Percentiles rank a stretch among this genome's conserved stretches.
Conservation (phyloP, 305 asterid genomes). For the Lippia alba region DNA sequence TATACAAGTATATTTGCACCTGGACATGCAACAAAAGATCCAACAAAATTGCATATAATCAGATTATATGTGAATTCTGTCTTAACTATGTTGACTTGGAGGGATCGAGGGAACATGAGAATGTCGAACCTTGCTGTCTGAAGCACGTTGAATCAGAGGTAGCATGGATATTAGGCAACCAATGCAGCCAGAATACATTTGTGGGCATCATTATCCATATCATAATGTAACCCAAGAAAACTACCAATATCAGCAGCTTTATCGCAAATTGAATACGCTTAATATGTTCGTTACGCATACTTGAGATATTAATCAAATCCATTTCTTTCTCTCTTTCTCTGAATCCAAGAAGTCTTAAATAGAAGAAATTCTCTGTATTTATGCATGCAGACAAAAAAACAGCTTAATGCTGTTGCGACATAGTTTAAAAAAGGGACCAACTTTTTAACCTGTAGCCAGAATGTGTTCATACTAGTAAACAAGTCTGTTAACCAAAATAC, state of each 20-base stretch:
- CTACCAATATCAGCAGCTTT: constrained; percentile 42
- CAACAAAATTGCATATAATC: background rate
- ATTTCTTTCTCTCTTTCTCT: constrained; percentile 9
- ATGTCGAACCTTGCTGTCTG: constrained; percentile 56
- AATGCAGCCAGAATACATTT: constrained; percentile 51
- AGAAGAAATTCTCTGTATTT: background rate
- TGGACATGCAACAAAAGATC: constrained; percentile 24
- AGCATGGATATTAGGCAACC: constrained; percentile 49
- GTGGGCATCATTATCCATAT: constrained; percentile 76
- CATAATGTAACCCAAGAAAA: constrained; percentile 52
- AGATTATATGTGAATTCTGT: constrained; percentile 6
- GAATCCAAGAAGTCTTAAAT: constrained; percentile 4
- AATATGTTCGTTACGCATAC: constrained; percentile 20
- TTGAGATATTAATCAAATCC: constrained; percentile 22
- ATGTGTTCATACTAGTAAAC: constrained; percentile 4
- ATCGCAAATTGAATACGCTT: constrained; percentile 40
- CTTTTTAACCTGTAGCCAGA: constrained; percentile 27
- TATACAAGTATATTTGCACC: constrained; percentile 54
- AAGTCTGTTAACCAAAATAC: constrained; percentile 23
- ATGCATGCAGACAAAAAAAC: constrained; percentile 19
- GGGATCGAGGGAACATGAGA: background rate
- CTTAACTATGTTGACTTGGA: background rate
- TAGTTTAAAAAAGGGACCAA: constrained; percentile 16
- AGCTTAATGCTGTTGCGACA: constrained; percentile 19
- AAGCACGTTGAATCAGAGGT: constrained; percentile 50